Evolutionary conservation across 2,329 filamentous ascomycete species (phyloP).

Genomic region (Sporothrix protearum): DNA sequence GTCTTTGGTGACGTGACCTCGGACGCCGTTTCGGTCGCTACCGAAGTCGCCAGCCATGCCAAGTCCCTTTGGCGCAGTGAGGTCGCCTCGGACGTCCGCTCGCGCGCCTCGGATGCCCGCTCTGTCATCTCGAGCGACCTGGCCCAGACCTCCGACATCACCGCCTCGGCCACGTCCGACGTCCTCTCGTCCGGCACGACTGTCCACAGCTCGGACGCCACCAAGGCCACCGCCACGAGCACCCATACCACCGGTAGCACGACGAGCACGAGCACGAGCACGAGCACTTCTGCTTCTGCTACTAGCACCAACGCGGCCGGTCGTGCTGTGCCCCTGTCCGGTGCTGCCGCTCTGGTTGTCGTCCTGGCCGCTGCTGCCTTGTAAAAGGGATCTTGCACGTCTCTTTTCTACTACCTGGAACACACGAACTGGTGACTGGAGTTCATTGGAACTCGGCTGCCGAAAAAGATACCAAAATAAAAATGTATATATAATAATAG

Average conservation of each 20-base stretch:
- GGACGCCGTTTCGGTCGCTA: neutral
- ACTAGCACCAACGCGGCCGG: neutral
- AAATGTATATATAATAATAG: neutral
- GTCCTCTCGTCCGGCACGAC: neutral
- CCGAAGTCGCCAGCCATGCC: neutral
- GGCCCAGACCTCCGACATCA: no score
- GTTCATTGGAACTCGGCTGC: no score
- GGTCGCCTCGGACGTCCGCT: neutral
- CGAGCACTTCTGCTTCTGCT: neutral
- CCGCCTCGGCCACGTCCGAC: neutral
- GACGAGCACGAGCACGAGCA: neutral
- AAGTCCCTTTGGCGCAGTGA: neutral
- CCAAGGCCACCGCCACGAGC: neutral
- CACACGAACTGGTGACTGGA: neutral
- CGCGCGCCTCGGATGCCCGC: neutral
- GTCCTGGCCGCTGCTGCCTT: neutral
- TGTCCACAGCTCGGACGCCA: neutral
- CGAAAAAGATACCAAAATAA: neutral
- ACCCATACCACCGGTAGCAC: neutral
- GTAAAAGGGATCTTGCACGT: no score
- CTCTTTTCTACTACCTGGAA: neutral
- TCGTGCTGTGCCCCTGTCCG: neutral
- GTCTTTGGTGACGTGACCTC: neutral
- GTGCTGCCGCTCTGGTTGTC: neutral
- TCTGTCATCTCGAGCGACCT: neutral